Evolutionary conservation across 192 early-diverging fungal genomes (phyloP).

Genomic region (Phlyctochytrium bullatum): DNA sequence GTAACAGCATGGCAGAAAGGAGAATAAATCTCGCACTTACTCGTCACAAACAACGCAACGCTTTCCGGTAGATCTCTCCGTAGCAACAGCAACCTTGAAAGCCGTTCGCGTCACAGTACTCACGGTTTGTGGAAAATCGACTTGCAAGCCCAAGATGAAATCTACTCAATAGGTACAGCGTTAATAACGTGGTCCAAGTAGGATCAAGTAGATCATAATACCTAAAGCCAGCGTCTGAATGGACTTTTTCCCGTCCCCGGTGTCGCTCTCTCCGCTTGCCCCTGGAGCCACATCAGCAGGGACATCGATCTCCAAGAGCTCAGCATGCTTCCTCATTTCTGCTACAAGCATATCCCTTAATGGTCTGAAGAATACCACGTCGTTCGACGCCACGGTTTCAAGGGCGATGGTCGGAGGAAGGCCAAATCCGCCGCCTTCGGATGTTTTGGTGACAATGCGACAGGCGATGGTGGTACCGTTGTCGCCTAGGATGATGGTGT

Average conservation of each 20-base stretch:
- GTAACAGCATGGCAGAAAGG: no score
- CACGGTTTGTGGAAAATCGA: constrained; percentile 81
- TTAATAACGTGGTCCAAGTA: no score
- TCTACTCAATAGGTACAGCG: no score
- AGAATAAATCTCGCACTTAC: no score
- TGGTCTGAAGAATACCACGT: constrained; percentile 9
- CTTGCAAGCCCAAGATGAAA: constrained; percentile 76
- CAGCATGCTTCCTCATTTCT: constrained; percentile 6
- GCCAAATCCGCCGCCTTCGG: constrained; percentile 83
- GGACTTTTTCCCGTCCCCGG: no score
- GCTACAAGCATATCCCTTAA: constrained; percentile 7
- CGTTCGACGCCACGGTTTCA: constrained; percentile 41
- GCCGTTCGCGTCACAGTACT: constrained; percentile 80
- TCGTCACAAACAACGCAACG: constrained; percentile 65
- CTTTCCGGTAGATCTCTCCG: constrained; percentile 38
- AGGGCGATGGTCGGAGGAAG: constrained; percentile 72
- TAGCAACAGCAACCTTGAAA: constrained; percentile 65
- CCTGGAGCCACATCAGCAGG: no score
- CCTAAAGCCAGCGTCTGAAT: no score
- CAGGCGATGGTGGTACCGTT: constrained; percentile 77
- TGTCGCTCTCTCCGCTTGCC: no score
- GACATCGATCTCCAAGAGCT: constrained; percentile 59
- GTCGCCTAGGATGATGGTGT: constrained; percentile 70
- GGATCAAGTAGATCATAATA: no score
- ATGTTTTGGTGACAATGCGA: constrained; percentile 70